phyloP scores from a whole-genome alignment of 1,139 yeast species.

The Meyerozyma guilliermondii region DNA sequence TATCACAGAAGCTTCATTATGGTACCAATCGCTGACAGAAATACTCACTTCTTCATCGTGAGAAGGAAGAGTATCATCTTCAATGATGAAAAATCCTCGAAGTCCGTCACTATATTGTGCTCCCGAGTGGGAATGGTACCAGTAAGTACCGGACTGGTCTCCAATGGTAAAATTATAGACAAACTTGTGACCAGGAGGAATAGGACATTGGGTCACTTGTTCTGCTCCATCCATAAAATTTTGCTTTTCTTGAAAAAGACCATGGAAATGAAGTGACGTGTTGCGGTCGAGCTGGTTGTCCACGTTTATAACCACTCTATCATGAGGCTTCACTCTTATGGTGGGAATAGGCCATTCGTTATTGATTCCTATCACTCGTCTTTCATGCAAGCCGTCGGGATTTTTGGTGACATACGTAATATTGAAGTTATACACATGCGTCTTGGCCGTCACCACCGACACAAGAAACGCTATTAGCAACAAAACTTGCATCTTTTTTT shows the following conservation, averaged over 20 bases:
- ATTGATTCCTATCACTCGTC: constrained; percentile 61
- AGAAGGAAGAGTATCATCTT: constrained; percentile 47
- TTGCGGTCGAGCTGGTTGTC: constrained; percentile 54
- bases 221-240: constrained; percentile 76
- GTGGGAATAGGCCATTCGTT: constrained; percentile 73
- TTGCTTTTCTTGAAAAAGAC: constrained; percentile 58
- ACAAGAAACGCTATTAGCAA: not conserved
- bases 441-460: constrained; percentile 26
- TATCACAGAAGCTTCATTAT: constrained; percentile 41
- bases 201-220: constrained; percentile 73
- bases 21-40: constrained; percentile 61
- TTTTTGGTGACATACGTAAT: constrained; percentile 53
- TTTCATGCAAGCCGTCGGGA: constrained; percentile 56
- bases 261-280: constrained; percentile 74
- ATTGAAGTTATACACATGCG: constrained; percentile 49
- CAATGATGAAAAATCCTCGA: constrained; percentile 67
- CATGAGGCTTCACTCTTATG: constrained; percentile 59
- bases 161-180: constrained; percentile 61
- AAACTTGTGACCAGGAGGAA: constrained; percentile 59
- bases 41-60: constrained; percentile 60
- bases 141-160: constrained; percentile 67
- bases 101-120: constrained; percentile 77
- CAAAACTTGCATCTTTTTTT: not conserved
- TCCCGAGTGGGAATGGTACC: constrained; percentile 82
- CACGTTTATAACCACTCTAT: constrained; percentile 53